Evolutionary conservation across 805 yeast genomes (phyloP).

Genomic region (Groenewaldozyma tartarivorans): DNA sequence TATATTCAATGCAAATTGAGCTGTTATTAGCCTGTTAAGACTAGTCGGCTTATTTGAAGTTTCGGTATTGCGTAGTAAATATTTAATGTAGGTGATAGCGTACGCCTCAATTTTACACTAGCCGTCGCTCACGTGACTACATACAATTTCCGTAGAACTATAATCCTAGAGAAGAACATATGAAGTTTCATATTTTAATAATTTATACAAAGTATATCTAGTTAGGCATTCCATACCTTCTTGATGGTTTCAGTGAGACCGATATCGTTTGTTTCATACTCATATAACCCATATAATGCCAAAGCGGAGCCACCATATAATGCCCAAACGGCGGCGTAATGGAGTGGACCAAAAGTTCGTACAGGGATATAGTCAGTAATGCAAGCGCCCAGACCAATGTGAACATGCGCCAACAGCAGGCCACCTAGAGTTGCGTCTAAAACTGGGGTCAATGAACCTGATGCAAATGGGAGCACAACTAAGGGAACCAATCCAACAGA

Average conservation of each 20-base stretch:
- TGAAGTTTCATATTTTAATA: no score
- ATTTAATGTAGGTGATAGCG: no score
- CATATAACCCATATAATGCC: slow-evolving; percentile 71
- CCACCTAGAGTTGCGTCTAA: slow-evolving; percentile 64
- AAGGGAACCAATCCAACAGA: slow-evolving; percentile 70
- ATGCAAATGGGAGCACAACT: slow-evolving; percentile 61
- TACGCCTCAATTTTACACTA: background rate
- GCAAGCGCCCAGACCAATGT: slow-evolving; percentile 83
- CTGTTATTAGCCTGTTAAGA: no score
- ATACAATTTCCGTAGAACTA: no score
- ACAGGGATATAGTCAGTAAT: slow-evolving; percentile 86
- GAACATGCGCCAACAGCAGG: slow-evolving; percentile 64
- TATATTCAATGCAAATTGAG: no score
- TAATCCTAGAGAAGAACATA: no score
- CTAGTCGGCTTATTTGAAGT: no score
- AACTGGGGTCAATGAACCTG: slow-evolving; percentile 58
- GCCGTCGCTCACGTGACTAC: no score
- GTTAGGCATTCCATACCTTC: slow-evolving; percentile 50
- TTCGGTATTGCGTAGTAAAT: no score
- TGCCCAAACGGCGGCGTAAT: slow-evolving; percentile 56
- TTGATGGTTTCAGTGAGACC: slow-evolving; percentile 64
- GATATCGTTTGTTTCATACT: slow-evolving; percentile 61
- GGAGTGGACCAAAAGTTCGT: slow-evolving; percentile 74
- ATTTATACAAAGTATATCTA: background rate
- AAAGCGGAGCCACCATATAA: slow-evolving; percentile 64